phyloP scores from a whole-genome alignment of 768 basidiomycete species.

The Amanita fuliginea region DNA sequence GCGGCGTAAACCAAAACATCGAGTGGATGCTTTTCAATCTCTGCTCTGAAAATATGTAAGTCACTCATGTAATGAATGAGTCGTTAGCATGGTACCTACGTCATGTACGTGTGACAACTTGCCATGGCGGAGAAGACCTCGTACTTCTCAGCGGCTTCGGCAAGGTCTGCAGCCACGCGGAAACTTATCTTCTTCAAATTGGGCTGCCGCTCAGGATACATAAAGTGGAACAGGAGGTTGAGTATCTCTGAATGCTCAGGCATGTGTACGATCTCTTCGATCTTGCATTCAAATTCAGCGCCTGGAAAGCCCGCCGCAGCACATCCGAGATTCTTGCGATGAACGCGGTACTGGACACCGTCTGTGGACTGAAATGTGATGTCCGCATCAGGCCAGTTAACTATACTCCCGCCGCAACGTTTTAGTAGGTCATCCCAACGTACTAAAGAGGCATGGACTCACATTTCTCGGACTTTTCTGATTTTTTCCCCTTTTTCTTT shows the following conservation, averaged over 20 bases:
- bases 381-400: conserved; percentile 7
- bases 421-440: no score
- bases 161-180: conserved; percentile 9
- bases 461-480: no score
- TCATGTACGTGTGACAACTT: conserved; percentile 12
- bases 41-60: conserved; percentile 7
- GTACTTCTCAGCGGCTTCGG: conserved; percentile 15
- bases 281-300: background rate
- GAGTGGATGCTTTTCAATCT: conserved; percentile 10
- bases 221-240: conserved; percentile 12
- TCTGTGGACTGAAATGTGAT: conserved; percentile 10
- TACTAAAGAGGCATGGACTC: no score
- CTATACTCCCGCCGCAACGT: background rate
- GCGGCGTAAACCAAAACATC: conserved; percentile 13
- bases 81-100: conserved; percentile 5
- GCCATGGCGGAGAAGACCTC: conserved; percentile 13
- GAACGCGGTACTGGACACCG: conserved; percentile 8
- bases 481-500: no score
- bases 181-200: conserved; percentile 9
- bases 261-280: background rate
- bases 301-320: conserved; percentile 9
- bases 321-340: conserved; percentile 11
- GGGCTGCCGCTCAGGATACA: conserved; percentile 14
- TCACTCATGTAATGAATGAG: no score
- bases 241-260: conserved; percentile 5